Conservation (phyloP, 202 grass and related monocot genomes). For the Saccharum hybrid region DNA sequence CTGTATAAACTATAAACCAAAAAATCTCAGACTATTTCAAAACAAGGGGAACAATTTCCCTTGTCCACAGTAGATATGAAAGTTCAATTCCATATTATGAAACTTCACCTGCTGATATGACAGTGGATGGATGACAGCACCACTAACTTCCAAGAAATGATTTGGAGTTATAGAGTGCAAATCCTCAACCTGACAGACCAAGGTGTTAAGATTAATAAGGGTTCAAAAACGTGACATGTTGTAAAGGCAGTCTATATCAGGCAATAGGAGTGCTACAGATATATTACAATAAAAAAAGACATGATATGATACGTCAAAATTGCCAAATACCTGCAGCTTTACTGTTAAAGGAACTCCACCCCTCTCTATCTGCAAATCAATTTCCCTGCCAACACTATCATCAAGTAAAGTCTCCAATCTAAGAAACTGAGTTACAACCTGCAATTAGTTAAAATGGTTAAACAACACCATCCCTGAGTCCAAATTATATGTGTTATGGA, state of each 20-base stretch:
- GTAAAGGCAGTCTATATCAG: background rate
- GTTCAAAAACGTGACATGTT: background rate
- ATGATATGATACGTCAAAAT: constrained; percentile 35
- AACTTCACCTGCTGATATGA: constrained; percentile 90
- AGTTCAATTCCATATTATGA: background rate
- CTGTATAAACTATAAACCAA: background rate
- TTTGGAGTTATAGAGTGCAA: constrained; percentile 98
- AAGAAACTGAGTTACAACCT: constrained; percentile 99
- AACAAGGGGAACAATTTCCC: background rate
- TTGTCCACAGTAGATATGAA: constrained; percentile 4
- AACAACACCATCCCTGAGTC: background rate
- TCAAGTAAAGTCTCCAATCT: constrained; percentile 93
- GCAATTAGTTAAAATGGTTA: constrained; percentile 45
- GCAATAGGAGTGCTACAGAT: constrained; percentile 11
- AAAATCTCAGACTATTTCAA: constrained; percentile 15
- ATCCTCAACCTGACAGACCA: constrained; percentile 82
- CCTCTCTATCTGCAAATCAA: constrained; percentile 92
- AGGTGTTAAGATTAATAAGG: constrained; percentile 25
- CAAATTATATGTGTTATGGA: constrained; percentile 17
- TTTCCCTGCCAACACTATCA: constrained; percentile 68
- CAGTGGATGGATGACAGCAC: constrained; percentile 89
- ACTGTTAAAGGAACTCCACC: constrained; percentile 73
- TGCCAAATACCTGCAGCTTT: constrained; percentile 74
- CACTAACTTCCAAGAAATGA: constrained; percentile 97
- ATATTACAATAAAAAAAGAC: constrained; percentile 8